Percentiles rank a stretch among this genome's conserved stretches.
Evolutionary conservation across 805 yeast species (phyloP).

Genomic region (Candida takata): DNA sequence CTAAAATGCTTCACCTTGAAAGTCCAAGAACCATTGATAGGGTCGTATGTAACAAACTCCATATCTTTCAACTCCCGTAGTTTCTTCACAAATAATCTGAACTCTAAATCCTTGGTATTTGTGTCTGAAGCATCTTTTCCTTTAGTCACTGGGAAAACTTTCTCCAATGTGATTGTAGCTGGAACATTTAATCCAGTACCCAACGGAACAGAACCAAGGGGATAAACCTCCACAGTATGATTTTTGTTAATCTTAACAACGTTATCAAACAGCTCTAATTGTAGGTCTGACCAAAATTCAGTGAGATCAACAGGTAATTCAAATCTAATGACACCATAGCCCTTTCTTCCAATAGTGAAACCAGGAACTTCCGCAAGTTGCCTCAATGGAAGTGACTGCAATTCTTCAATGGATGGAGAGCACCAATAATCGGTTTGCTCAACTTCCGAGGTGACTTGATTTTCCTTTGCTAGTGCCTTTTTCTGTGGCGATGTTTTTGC

Average conservation of each 20-base stretch:
- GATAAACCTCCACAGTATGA: conserved; percentile 54
- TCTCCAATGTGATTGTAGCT: conserved; percentile 63
- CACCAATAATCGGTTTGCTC: conserved; percentile 55
- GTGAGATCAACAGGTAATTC: conserved; percentile 63
- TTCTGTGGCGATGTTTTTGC: too few species aligned
- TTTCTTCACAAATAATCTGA: conserved; percentile 40
- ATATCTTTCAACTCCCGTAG: conserved; percentile 57
- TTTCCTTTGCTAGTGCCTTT: not conserved
- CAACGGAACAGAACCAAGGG: conserved; percentile 54
- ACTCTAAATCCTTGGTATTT: conserved; percentile 31
- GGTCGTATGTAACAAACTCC: conserved; percentile 76
- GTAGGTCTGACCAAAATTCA: conserved; percentile 35
- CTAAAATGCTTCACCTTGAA: conserved; percentile 88
- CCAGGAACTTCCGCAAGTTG: conserved; percentile 50
- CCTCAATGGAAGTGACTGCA: conserved; percentile 35
- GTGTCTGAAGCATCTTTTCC: conserved; percentile 18
- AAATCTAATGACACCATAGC: conserved; percentile 63
- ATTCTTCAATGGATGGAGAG: conserved; percentile 51
- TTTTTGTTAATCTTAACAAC: conserved; percentile 39
- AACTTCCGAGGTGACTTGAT: conserved; percentile 2
- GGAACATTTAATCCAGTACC: conserved; percentile 74
- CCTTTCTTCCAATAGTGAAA: conserved; percentile 62
- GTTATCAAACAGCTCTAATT: conserved; percentile 31
- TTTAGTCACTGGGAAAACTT: conserved; percentile 41
- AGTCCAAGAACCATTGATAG: conserved; percentile 66